Evolutionary conservation across 257 asterid genomes (phyloP), one percentile per base, ranked within the genome.

Genomic region (Capsicum pubescens): DNA sequence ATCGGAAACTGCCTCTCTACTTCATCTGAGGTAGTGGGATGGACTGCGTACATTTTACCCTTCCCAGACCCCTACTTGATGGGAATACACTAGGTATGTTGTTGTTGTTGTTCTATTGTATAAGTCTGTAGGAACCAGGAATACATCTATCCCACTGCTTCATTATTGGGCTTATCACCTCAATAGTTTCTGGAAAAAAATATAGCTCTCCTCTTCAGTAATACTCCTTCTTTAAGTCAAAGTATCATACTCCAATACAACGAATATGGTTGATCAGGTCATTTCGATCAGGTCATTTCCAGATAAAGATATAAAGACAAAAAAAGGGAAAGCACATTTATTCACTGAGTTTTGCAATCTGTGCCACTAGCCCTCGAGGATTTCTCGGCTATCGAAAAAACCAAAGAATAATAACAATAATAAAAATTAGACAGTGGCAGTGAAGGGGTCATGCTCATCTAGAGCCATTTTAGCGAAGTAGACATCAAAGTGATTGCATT

Each of bases 81-180:
- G 32, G 32, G 2, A 26, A 26, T 26, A 26, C 32, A 26, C 32
- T 26, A 26, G 32, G 32, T 26, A 26, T 26, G 32, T 26, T 26
- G 32, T 26, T 26, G 32, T 26, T 26, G 32, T 26, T 26, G 32
- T 52, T 21, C 46, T 50, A 50, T 50, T 21, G 81, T 74, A 55
- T 21, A 26, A 19, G 42, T 72, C 59, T 48, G 17, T 74, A 54
- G 36, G 81, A 48, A 21, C 44, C 21, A 54, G 57, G 81, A 50
- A 52, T 74, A 50, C 60, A 74, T 13, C 46, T 21, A 50, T 74
- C 61, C 81, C 44, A 26, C 44, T 74, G 61, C 81, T 74, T 50
- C 81, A 50, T 13, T 12, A 52, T 50, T 50, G 80, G 46, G 80
- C 8, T 7, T 50, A 60, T 50, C 60, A 74, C 80, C 80, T 48